Evolutionary conservation across 2,329 filamentous ascomycete species (phyloP), one percentile per base, ranked within the genome.

Genomic region (Fusarium lyarnte): DNA sequence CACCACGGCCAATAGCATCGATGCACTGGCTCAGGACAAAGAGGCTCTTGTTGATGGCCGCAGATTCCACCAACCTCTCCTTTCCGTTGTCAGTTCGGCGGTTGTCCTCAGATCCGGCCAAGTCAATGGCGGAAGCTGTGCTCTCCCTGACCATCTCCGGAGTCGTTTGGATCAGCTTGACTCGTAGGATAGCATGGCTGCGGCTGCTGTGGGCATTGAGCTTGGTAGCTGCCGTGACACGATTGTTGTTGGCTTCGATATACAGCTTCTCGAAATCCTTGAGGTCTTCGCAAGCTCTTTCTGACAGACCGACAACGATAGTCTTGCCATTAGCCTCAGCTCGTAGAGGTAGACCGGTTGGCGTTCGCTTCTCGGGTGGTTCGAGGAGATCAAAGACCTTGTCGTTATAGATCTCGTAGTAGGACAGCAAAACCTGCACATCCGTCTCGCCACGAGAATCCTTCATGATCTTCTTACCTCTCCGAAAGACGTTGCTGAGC

Each of bases 401-500:
- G 84, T 98, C 95, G 81, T 97, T 97, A 83, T 98, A 98, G 74
- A 98, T 97, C 81, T 98, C 95, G 83, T 97, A 97, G 83, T 98
- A 98, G 33, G 93, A 95, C 78, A 98, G 87, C 17, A 90, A 87
- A 21, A 97, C 93, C 13, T 89, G 85, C 27, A 97, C 93, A 4
- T 85, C 87, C 1, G 91, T 95, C 57, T 90, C 85, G 16, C 91
- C 93, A 8, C 87, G 85, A 5, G 91, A 88, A 77, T 97, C 94
- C 82, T 95, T 96, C 73, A 90, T 88, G 23, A 96, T 91, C 85
- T 97, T 97, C 82, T 94, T 93, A 71, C 92, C 92, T 67, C 94
- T 88, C 52, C 95, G 89, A 80, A 95, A 98, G 64, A 98, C 93
- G 75, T 89, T 90, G 82, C 94, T 97, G 46, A 98, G 87, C 62